Evolutionary conservation across 2,329 filamentous ascomycete genomes (phyloP).

Genomic region (Epicoccum nigrum): DNA sequence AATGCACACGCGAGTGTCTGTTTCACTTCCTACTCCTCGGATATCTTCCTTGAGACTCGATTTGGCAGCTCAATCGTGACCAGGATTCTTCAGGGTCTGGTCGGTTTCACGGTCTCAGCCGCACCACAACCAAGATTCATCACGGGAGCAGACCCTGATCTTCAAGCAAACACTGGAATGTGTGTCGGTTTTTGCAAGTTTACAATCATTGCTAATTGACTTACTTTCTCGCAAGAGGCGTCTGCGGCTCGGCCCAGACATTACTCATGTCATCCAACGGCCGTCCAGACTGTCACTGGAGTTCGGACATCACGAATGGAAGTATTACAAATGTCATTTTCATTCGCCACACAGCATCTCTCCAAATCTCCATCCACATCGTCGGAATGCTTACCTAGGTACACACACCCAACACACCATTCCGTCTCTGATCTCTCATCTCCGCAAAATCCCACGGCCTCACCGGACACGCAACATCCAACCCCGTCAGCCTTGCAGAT

Average conservation of each 20-base stretch:
- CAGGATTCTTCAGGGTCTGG: background rate
- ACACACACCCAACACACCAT: background rate
- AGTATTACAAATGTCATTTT: background rate
- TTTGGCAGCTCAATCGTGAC: background rate
- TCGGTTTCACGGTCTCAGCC: conserved; percentile 5
- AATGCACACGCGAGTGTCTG: too few relatives aligned
- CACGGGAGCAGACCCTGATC: conserved; percentile 3
- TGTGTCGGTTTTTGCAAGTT: too few relatives aligned
- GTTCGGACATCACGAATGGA: background rate
- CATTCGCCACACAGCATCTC: background rate
- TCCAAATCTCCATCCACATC: too few relatives aligned
- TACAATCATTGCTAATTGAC: too few relatives aligned
- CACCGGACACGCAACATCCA: background rate
- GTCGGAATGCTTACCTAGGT: too few relatives aligned
- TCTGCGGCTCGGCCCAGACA: too few relatives aligned
- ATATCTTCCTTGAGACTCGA: background rate
- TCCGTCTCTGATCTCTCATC: conserved; percentile 1
- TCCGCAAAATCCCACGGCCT: background rate
- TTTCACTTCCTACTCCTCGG: too few relatives aligned
- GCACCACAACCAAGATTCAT: conserved; percentile 4
- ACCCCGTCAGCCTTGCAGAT: conserved; percentile 11
- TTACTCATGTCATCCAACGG: too few relatives aligned
- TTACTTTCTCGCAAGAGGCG: too few relatives aligned
- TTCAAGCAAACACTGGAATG: background rate
- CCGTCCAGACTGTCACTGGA: too few relatives aligned